Evolutionary conservation across 1,284 basidiomycete species (phyloP).

Genomic region (Ustilago tritici): DNA sequence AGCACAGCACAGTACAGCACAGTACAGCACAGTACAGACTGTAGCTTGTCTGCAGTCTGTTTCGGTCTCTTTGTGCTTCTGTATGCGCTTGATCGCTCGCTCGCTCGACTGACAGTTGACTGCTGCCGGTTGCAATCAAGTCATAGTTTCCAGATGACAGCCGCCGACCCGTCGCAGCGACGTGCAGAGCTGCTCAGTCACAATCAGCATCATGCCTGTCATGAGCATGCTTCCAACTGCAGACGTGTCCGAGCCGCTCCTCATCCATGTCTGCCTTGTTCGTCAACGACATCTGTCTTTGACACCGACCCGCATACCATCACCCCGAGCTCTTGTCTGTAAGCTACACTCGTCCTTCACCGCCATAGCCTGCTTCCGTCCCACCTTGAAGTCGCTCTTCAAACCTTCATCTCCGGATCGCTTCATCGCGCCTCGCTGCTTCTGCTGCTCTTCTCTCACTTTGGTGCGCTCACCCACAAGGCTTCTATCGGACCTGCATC

Average conservation of each 20-base stretch:
- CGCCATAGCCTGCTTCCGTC: not conserved
- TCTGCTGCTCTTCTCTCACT: not conserved
- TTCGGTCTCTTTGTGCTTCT: not conserved
- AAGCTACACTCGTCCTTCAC: not conserved
- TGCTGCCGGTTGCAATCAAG: slow-evolving; percentile 5
- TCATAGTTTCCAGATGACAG: not conserved
- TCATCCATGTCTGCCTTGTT: slow-evolving; percentile 3
- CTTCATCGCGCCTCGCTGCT: not conserved
- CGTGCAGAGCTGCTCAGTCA: slow-evolving; percentile 11
- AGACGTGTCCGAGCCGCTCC: slow-evolving; percentile 28
- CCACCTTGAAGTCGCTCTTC: not conserved
- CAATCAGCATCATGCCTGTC: not conserved
- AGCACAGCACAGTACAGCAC: not conserved
- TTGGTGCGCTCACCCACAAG: slow-evolving; percentile 3
- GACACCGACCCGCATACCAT: slow-evolving; percentile 41
- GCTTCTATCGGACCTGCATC: slow-evolving; percentile 28
- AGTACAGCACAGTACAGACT: not conserved
- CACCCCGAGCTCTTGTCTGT: slow-evolving; percentile 29
- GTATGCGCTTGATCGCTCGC: slow-evolving; percentile 1
- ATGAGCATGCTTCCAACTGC: slow-evolving; percentile 21
- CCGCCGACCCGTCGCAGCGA: slow-evolving; percentile 5
- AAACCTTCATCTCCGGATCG: slow-evolving; percentile 2
- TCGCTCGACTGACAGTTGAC: slow-evolving; percentile 1
- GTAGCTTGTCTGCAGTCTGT: slow-evolving; percentile 2
- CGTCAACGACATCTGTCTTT: slow-evolving; percentile 8